Conservation (phyloP, 768 basidiomycete species). For the Termitomyces sp. region DNA sequence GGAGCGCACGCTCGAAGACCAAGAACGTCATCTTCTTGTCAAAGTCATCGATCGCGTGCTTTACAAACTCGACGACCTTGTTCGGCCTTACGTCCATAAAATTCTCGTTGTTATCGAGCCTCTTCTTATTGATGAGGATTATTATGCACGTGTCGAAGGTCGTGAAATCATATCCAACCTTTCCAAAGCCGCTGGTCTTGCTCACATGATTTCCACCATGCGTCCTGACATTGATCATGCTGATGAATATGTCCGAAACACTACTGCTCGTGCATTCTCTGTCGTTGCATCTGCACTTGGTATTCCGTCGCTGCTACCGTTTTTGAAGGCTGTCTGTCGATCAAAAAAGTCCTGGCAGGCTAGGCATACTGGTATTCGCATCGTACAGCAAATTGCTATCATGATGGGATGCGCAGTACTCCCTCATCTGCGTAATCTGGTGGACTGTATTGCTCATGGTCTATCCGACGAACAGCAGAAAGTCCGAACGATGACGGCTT, state of each 20-base stretch:
- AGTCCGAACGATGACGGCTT: constrained; percentile 92
- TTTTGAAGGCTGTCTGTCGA: constrained; percentile 96
- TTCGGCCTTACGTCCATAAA: constrained; percentile 98
- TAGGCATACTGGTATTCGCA: constrained; percentile 97
- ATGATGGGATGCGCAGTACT: constrained; percentile 99
- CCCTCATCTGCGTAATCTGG: constrained; percentile 93
- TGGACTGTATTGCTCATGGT: constrained; percentile 93
- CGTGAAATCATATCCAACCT: constrained; percentile 99
- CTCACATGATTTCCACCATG: constrained; percentile 99
- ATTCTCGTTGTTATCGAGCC: constrained; percentile 99
- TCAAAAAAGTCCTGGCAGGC: constrained; percentile 99
- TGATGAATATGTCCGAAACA: constrained; percentile 98
- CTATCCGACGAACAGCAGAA: constrained; percentile 94
- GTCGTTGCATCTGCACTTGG: constrained; percentile 98
- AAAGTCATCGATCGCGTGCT: constrained; percentile 99
- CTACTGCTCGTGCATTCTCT: constrained; percentile 97
- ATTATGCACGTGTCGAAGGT: constrained; percentile 94
- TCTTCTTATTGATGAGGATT: constrained; percentile 96
- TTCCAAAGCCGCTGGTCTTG: constrained; percentile 96
- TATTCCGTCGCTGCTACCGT: constrained; percentile 94
- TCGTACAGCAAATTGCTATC: constrained; percentile 98
- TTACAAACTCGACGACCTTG: constrained; percentile 98
- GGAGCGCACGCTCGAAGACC: constrained; percentile 96
- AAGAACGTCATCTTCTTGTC: constrained; percentile 95
- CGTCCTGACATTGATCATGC: constrained; percentile 99